Base-by-base conservation (phyloP, 192 early-diverging fungal genomes). In the Coemansia sp. region DNA sequence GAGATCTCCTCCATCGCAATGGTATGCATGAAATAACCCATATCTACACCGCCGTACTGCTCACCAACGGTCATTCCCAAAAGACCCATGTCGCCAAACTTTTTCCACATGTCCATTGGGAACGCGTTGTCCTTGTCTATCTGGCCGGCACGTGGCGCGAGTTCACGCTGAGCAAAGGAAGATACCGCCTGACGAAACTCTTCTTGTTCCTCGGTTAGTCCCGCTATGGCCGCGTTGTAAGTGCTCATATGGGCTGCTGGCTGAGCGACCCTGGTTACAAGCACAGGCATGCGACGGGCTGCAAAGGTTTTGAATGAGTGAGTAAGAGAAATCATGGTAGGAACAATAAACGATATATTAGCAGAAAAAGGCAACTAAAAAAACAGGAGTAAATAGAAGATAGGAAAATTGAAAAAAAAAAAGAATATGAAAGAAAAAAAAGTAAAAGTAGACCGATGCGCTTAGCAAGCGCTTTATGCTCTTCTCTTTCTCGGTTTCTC, bases 31-130 rank as follows among this genome's bases (percentile, higher is more conserved):
- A 95, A 80, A 76, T 98, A 98, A 56, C 94, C 94, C 77, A 96
- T 83, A 33, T 87, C 83, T 38, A 95, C 83, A 36, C 96, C 96
- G 63, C 96, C 94, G 77, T 95, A 93, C 69, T 90, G 76, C 66
- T 92, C 86, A 22, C 92, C 87, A 6, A 89, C 94, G 20, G 96
- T 98, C 60, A 98, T 87, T 52, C 96, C 96, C 7, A 98, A 73
- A 4, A 98, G 82, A 14, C 96, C 96, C 96, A 98, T 98, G 36
- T 91, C 86, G 56, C 96, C 96, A 71, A 98, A 91, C 76, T 95
- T 95, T 72, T 89, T 89, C 96, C 96, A 98, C 94, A 96, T 95
- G 68, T 95, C 93, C 90, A 88, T 91, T 2, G 94, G 94, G 69
- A 98, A 98, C 14, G 76, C 75, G 68, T 96, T 96, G n/a, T 82